Evolutionary conservation across 2,329 filamentous ascomycete species (phyloP).

Genomic region (Beauveria sp.): DNA sequence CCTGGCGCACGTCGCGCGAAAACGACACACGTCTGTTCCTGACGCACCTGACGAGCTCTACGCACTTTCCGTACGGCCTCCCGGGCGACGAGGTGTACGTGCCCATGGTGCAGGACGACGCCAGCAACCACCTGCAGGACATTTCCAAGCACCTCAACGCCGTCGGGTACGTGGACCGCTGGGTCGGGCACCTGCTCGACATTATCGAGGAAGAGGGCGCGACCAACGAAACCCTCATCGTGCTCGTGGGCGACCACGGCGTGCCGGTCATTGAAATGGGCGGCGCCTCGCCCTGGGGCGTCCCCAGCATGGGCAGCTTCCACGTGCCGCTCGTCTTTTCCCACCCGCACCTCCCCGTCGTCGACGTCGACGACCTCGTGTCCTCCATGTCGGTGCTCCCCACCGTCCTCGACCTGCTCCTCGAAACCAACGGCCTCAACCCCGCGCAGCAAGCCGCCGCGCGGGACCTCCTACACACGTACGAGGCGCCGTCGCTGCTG

Average conservation of each 20-base stretch:
- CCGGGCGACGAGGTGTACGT: conserved; percentile 22
- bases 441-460: conserved; percentile 18
- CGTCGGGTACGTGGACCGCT: conserved; percentile 24
- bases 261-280: conserved; percentile 25
- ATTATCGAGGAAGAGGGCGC: conserved; percentile 25
- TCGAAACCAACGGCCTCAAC: conserved; percentile 25
- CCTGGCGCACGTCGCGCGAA: conserved; percentile 21
- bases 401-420: conserved; percentile 27
- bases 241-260: conserved; percentile 27
- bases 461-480: conserved; percentile 22
- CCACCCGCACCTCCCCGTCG: conserved; percentile 24
- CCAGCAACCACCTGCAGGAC: conserved; percentile 20
- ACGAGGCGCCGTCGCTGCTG: conserved; percentile 28
- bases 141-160: conserved; percentile 28
- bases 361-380: conserved; percentile 24
- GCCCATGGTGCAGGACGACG: conserved; percentile 15
- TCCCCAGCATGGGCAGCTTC: conserved; percentile 24
- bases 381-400: conserved; percentile 26
- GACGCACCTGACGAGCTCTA: conserved; percentile 29
- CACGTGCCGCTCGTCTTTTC: conserved; percentile 26
- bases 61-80: conserved; percentile 25
- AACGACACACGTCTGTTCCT: conserved; percentile 26
- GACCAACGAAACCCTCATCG: conserved; percentile 25
- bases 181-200: conserved; percentile 24
- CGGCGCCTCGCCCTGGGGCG: conserved; percentile 24